Base-by-base conservation (phyloP, 306 rosid species). In the Trichosanthes truncata region DNA sequence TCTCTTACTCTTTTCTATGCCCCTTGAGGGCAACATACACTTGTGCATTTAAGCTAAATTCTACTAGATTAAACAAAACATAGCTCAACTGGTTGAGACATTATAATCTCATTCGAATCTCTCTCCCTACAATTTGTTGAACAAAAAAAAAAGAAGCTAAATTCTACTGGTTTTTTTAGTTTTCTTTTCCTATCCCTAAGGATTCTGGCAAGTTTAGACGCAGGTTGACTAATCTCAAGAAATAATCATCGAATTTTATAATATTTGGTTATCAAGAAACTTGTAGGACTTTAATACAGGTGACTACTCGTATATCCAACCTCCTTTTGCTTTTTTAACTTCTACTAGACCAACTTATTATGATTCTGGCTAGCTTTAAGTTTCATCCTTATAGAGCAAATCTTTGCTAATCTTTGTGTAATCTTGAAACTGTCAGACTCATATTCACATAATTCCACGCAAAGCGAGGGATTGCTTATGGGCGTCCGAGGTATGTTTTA, bases 401-500 rank as follows among this genome's bases (percentile, higher is more conserved):
- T 68, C 29, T 46, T 23, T 80, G 74, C 78, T 87, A 55, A 90
- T 83, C 41, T 78, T 80, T 17, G 33, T 51, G 73, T 48, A 77
- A 71, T 45, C 55, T 55, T 75, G 63, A 48, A 77, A 82, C 61
- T 82, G 89, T 81, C 99, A 95, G 97, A 95, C 97, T 40, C 99
- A 95, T 82, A 83, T 95, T 66, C 99, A 95, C 87, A 88, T 95
- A 81, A 93, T 95, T 81, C 99, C 99, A 51, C 99, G 97, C 77
- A 88, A 89, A 80, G 91, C 87, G 23, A 84, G 12, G 11, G 99
- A 95, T 78, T 90, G 94, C 82, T 84, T 93, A 63, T 95, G 99
- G 99, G 82, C 90, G 21, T 95, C 99, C 20, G 97, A 95, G 99
- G 99, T 95, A 89, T 66, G 78, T 26, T 45, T 56, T 11, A 33